Percentiles rank a stretch among this genome's conserved stretches.
Evolutionary conservation across 2,329 filamentous ascomycete species (phyloP).

Genomic region (Fusarium brevicatenulatum): DNA sequence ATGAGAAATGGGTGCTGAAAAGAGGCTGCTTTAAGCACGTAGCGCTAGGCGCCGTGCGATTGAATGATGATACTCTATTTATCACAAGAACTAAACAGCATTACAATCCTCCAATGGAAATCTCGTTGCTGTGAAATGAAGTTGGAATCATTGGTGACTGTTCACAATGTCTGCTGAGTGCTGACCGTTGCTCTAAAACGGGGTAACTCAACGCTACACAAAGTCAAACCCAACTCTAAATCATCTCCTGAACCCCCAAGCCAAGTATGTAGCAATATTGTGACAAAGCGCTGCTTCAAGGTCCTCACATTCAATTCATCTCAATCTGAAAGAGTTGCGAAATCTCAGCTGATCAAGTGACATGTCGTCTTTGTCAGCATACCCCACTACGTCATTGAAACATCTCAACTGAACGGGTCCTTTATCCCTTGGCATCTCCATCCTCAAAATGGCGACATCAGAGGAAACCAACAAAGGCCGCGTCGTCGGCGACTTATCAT

Average conservation of each 20-base stretch:
- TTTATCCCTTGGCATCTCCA: background rate
- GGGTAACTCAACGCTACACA: background rate
- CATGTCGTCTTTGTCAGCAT: slow-evolving; percentile 28
- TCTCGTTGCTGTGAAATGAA: background rate
- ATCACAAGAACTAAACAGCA: rapidly evolving
- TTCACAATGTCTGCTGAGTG: rapidly evolving
- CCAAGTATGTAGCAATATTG: rapidly evolving
- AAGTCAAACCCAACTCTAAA: background rate
- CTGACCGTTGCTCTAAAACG: background rate
- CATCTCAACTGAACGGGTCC: background rate
- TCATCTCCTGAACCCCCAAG: rapidly evolving
- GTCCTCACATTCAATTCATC: rapidly evolving
- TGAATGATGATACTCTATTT: rapidly evolving
- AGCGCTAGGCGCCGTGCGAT: rapidly evolving
- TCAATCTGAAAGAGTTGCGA: background rate
- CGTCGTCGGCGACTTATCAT: slow-evolving; percentile 44
- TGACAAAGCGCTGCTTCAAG: rapidly evolving
- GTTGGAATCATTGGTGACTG: rapidly evolving
- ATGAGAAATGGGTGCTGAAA: background rate
- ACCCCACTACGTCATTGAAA: slow-evolving; percentile 9
- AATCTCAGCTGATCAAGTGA: slow-evolving; percentile 7
- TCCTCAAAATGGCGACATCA: slow-evolving; percentile 8
- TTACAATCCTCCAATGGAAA: rapidly evolving
- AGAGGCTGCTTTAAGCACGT: rapidly evolving
- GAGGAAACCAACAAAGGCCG: background rate